Base-by-base conservation (phyloP, 192 early-diverging fungal genomes). In the Backusella psychrophila region DNA sequence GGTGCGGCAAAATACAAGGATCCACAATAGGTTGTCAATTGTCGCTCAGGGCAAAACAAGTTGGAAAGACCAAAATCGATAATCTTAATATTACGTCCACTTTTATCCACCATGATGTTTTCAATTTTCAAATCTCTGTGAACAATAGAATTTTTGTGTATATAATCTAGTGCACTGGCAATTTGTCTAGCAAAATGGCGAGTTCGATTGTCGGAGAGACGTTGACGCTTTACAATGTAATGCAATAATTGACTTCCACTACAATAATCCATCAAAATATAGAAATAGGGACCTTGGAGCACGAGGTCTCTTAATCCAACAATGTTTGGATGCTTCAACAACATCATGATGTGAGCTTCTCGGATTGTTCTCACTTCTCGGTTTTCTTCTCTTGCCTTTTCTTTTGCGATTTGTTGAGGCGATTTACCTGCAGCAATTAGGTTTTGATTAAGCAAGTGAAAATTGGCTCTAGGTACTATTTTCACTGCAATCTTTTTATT, bases 1-100 rank as follows among this genome's bases (percentile, higher is more conserved):
- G 94, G 94, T 1, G 94, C 93, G 1, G 92, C 93, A 76, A 94
- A 96, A 71, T 93, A 94, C 4, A 94, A 90, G 12, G 87, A 92
- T 17, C 89, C 90, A 65, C 88, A 89, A 73, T 88, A 89, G 1
- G 87, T 90, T 31, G 84, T 81, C 39, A 90, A 73, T 78, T 83
- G 87, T 49, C 80, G 75, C 66, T 87, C 82, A 75, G 82, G 85
- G 59, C 83, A 79, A 69, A 89, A 90, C 29, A 85, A 85, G 82
- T 95, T 96, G 41, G 90, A 91, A 82, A 96, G 94, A 0, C 95
- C 95, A 88, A 93, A 96, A 84, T 96, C 95, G 72, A 95, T 95
- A 69, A 96, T 93, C 76, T 94, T 94, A 69, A 96, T 90, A 41
- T 83, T 87, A 17, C 71, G 44, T 15, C 87, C 84, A 14, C 86